Evolutionary conservation across 2,329 filamentous ascomycete species (phyloP).

Genomic region (Fonsecaea multimorphosa): DNA sequence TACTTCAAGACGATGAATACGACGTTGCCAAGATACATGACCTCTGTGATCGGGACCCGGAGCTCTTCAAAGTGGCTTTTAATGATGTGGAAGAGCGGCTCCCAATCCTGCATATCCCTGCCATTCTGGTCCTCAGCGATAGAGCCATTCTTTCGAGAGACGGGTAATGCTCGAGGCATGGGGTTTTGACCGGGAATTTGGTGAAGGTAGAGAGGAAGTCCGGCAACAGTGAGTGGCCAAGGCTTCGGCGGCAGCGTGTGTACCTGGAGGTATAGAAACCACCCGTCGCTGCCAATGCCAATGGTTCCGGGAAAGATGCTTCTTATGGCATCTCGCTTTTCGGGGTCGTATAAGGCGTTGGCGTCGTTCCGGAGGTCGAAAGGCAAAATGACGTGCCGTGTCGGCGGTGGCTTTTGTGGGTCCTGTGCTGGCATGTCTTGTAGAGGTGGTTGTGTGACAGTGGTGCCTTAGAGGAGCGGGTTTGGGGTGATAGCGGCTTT

Average conservation of each 20-base stretch:
- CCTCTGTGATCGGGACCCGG: not conserved
- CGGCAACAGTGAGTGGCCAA: slow-evolving; percentile 1
- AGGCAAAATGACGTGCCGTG: too few species aligned
- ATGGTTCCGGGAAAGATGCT: not conserved
- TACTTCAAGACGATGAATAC: not conserved
- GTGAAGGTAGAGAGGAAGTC: not conserved
- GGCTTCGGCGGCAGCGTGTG: slow-evolving; percentile 4
- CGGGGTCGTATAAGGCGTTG: not conserved
- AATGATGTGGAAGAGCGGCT: slow-evolving; percentile 12
- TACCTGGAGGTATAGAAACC: not conserved
- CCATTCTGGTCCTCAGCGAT: slow-evolving; percentile 2
- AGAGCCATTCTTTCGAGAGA: not conserved
- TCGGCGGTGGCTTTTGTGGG: too few species aligned
- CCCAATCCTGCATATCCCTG: slow-evolving; percentile 7
- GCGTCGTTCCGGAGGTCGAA: too few species aligned
- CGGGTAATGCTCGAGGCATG: not conserved
- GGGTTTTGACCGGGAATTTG: not conserved
- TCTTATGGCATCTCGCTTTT: not conserved
- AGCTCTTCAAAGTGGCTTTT: not conserved
- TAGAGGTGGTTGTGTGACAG: too few species aligned
- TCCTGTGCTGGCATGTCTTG: too few species aligned
- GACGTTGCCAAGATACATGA: not conserved
- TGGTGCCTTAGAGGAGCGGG: too few species aligned
- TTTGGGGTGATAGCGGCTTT: too few species aligned
- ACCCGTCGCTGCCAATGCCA: not conserved